These are phyloP conservation scores for Chaetomium strumarium DNA, from an alignment of 2,329 filamentous ascomycete genomes.

Conservation along the genomic window DNA sequence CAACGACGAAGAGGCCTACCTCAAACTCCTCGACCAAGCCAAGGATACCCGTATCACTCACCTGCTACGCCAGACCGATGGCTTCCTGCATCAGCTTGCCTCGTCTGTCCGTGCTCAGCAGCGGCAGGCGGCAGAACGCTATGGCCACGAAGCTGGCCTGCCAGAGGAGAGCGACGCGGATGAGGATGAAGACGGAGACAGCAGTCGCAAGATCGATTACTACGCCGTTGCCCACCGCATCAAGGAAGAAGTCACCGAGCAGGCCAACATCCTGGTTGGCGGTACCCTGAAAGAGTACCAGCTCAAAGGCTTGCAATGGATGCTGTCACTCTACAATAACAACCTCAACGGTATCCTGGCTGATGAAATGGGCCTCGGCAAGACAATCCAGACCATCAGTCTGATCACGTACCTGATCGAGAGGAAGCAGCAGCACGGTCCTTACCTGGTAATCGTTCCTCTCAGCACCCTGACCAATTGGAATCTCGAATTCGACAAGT, in stretches of 20 bases:
- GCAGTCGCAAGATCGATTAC: constrained; percentile 86
- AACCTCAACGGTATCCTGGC: constrained; percentile 98
- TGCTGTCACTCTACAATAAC: constrained; percentile 99
- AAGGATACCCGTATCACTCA: constrained; percentile 99
- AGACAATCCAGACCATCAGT: constrained; percentile 98
- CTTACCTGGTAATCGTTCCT: constrained; percentile 94
- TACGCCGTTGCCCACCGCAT: constrained; percentile 96
- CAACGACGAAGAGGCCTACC: constrained; percentile 97
- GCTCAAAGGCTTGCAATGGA: constrained; percentile 97
- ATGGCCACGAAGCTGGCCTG: constrained; percentile 58
- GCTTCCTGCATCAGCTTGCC: constrained; percentile 92
- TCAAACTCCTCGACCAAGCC: constrained; percentile 94
- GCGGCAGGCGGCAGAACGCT: constrained; percentile 71
- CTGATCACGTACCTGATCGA: constrained; percentile 96
- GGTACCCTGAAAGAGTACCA: constrained; percentile 96
- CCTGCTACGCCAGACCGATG: constrained; percentile 91
- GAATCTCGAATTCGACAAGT: constrained; percentile 98
- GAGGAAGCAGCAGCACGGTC: constrained; percentile 84
- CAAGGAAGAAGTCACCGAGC: constrained; percentile 81
- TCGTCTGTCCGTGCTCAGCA: constrained; percentile 93
- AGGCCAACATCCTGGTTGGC: constrained; percentile 82
- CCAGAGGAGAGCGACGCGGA: constrained; percentile 63
- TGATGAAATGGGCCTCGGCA: constrained; percentile 99
- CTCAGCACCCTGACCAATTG: constrained; percentile 97
- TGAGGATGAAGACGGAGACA: constrained; percentile 62